Percentiles rank a stretch among this genome's conserved stretches.
These are phyloP conservation scores for Ilyonectria destructans DNA, from an alignment of 2,329 filamentous ascomycete species.

Conservation along the genomic window DNA sequence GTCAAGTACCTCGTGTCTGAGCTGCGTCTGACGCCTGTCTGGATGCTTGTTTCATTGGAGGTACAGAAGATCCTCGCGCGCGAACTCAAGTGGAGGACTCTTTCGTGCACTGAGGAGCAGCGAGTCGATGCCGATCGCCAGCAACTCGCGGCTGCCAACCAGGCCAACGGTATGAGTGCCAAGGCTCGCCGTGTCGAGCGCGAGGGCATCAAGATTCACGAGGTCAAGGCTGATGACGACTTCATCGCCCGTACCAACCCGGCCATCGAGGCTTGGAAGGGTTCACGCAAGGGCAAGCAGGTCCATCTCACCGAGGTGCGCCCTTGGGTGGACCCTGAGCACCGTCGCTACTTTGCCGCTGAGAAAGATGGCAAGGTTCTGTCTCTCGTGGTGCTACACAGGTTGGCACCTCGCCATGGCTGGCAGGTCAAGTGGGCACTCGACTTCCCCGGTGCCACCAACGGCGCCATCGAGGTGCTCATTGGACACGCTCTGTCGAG, in stretches of 20 bases:
- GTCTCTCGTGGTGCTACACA: slow-evolving; percentile 86
- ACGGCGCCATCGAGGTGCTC: slow-evolving; percentile 88
- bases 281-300: slow-evolving; percentile 84
- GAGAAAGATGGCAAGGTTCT: slow-evolving; percentile 81
- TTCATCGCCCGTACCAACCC: slow-evolving; percentile 79
- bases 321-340: slow-evolving; percentile 87
- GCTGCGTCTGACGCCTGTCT: slow-evolving; percentile 82
- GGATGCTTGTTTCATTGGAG: slow-evolving; percentile 88
- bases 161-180: slow-evolving; percentile 69
- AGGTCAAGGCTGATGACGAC: slow-evolving; percentile 79
- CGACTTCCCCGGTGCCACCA: slow-evolving; percentile 91
- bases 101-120: slow-evolving; percentile 92
- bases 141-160: slow-evolving; percentile 62
- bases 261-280: slow-evolving; percentile 85
- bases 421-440: slow-evolving; percentile 98
- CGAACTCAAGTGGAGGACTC: slow-evolving; percentile 88
- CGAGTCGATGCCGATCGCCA: slow-evolving; percentile 85
- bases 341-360: slow-evolving; percentile 90
- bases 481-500: slow-evolving; percentile 78
- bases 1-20: slow-evolving; percentile 83
- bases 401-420: slow-evolving; percentile 85
- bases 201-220: slow-evolving; percentile 86
- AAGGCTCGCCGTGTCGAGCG: slow-evolving; percentile 87
- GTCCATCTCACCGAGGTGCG: slow-evolving; percentile 92
- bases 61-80: slow-evolving; percentile 86